Evolutionary conservation across 208 protist genomes (phyloP).

Genomic region (Leishmania amazonensis): DNA sequence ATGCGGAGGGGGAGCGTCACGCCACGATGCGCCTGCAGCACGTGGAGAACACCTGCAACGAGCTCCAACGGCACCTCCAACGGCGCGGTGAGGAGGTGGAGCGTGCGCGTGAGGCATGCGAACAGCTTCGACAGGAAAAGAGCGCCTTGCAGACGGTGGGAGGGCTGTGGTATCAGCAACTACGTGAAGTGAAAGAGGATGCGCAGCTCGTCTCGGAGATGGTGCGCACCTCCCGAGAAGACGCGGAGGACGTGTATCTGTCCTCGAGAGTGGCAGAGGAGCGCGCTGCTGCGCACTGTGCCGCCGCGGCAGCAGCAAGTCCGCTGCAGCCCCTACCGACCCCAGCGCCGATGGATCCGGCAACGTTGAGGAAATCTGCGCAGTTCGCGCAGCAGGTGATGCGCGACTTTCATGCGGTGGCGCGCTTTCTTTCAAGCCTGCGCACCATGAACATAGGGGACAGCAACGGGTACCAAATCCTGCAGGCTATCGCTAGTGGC

Average conservation of each 20-base stretch:
- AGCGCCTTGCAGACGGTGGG: conserved; percentile 29
- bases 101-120: conserved; percentile 37
- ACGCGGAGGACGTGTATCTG: conserved; percentile 55
- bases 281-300: conserved; percentile 13
- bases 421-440: conserved; percentile 65
- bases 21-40: conserved; percentile 52
- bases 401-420: conserved; percentile 63
- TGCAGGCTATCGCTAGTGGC: conserved; percentile 44
- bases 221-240: conserved; percentile 48
- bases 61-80: conserved; percentile 41
- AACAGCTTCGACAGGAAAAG: conserved; percentile 45
- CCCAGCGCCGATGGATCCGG: conserved; percentile 6
- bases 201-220: conserved; percentile 75
- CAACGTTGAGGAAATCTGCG: conserved; percentile 25
- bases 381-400: conserved; percentile 71
- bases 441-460: conserved; percentile 78
- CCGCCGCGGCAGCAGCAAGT: conserved; percentile 16
- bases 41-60: conserved; percentile 44
- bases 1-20: conserved; percentile 52
- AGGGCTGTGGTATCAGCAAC: conserved; percentile 44
- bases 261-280: conserved; percentile 21
- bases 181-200: conserved; percentile 67
- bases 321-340: not conserved
- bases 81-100: conserved; percentile 34
- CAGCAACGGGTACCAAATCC: conserved; percentile 47